Base-by-base conservation (phyloP, 2,329 filamentous ascomycete genomes). In the Didymosphaeria variabile region DNA sequence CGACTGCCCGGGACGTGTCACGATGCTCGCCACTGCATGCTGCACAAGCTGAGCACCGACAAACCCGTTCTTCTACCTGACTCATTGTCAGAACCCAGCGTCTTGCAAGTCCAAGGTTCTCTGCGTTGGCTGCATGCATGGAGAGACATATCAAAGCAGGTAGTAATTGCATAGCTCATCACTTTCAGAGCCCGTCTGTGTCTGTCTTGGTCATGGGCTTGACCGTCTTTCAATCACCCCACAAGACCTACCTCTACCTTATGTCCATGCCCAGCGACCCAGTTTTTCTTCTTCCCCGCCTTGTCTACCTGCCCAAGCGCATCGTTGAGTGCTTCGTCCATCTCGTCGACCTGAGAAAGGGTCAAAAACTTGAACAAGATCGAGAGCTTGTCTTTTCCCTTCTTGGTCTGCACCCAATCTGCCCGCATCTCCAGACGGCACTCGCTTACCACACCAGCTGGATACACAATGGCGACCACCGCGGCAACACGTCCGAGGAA, bases 401-500 rank as follows among this genome's bases (percentile, higher is more conserved):
- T 75, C 61, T 72, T 72, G 12, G 67, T 69, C 46, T 55, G 42
- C 6, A 40, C 58, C 75, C 76, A 77, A 19, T 68, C 57, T 23
- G 66, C 60, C 3, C 58, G 64, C 29, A 78, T 56, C 15, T 61
- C 49, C 32, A 79, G 55, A 21, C 75, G 72, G 19, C 79, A 77
- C 61, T 81, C 77, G 32, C 68, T 62, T 3, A 85, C 72, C 1
- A 81, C 74, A 1, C 89, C 89, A 1, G 86, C 84, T 0, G 90
- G 89, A 75, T 89, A 90, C 9, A 91, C 79, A 10, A 79, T 80
- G 0, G 84, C 86, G 32, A 90, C 77, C 10, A 91, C 72, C 5
- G 80, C 80, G 2, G 86, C 88, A 1, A 91, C 81, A 17, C 83
- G 82, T 0, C 90, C 89, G 0, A 90, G 69, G 69, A 90, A 91